A percentile compares a stretch with the other conserved stretches of the same genome.
Evolutionary conservation across 2,329 filamentous ascomycete genomes (phyloP).

Genomic region (Cytospora mali): DNA sequence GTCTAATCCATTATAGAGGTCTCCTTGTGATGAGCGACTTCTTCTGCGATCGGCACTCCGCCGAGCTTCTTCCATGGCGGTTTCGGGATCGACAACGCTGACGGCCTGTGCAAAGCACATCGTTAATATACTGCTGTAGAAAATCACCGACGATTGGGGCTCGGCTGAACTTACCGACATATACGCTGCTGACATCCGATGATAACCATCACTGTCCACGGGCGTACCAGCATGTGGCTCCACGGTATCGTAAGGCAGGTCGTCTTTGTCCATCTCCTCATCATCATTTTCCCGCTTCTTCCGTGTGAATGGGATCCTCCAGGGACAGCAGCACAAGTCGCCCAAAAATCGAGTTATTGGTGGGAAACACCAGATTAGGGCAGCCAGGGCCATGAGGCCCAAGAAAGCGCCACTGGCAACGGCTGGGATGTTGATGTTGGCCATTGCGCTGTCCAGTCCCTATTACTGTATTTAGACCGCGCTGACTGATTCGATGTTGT

Average conservation of each 20-base stretch:
- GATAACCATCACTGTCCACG: background rate
- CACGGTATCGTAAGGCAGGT: conserved; percentile 16
- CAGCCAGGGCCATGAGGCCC: conserved; percentile 22
- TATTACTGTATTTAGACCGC: background rate
- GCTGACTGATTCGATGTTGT: background rate
- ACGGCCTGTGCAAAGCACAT: conserved; percentile 9
- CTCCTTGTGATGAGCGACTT: background rate
- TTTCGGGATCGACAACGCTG: conserved; percentile 11
- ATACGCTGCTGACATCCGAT: conserved; percentile 2
- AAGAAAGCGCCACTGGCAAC: conserved; percentile 26
- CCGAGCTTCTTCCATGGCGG: conserved; percentile 1
- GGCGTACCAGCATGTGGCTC: conserved; percentile 13
- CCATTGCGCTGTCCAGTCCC: conserved; percentile 5
- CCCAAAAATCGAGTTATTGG: conserved; percentile 25
- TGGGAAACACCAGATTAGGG: conserved; percentile 17
- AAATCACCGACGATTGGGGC: too few species aligned
- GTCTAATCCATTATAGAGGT: background rate
- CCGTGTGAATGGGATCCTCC: conserved; percentile 25
- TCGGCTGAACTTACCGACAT: conserved; percentile 21
- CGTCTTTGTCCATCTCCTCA: conserved; percentile 23
- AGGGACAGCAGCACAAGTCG: conserved; percentile 25
- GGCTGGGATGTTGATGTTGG: conserved; percentile 21
- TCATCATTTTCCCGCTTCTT: conserved; percentile 24
- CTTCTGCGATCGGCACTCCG: conserved; percentile 6
- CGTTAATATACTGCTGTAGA: background rate